Evolutionary conservation across 805 yeast species (phyloP), one percentile per base, ranked within the genome.

Genomic region (Metschnikowia dekortorum): DNA sequence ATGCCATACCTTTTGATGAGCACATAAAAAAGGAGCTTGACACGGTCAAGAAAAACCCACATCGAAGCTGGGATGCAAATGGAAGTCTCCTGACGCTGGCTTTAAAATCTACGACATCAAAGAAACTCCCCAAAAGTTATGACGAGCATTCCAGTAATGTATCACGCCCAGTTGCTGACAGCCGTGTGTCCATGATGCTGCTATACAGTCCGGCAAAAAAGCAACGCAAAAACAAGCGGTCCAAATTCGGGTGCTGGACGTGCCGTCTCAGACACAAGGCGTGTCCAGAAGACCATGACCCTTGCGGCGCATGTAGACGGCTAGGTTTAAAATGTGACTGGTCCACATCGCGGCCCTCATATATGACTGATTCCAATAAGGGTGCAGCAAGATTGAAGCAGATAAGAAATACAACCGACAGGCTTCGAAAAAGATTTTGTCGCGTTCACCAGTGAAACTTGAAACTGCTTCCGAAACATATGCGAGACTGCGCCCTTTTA

Each of bases 231-330:
- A 49, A 36, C 7, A 48, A 22, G 13, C 36, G 58, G 16, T 55
- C 57, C 2, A 51, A 46, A 31, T 31, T 46, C 6, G 61, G 61
- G 13, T 58, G 61, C 43, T 58, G 61, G 61, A 58, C 60, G 1
- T 58, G 61, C 39, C 54, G 61, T 7, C 41, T 58, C 13, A 56
- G 61, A 22, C 61, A 56, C 41, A 58, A 58, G 44, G 54, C 57
- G 2, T 58, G 61, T 40, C 58, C 61, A n/a, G 55, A 56, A 38
- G 58, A 58, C 29, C 47, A 50, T 10, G 28, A 28, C 8, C 52
- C 55, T 2, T 58, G 61, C 48, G 46, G 54, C 7, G 48, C 55
- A 13, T 58, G 61, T 44, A 13, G 11, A 11, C 52, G 61, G 6
- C 48, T 58, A 14, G 51, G 53, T 4, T 44, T 58, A 16, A 42